phyloP scores from a whole-genome alignment of 164 flowering plant genomes.

The Euptelea pleiosperma region DNA sequence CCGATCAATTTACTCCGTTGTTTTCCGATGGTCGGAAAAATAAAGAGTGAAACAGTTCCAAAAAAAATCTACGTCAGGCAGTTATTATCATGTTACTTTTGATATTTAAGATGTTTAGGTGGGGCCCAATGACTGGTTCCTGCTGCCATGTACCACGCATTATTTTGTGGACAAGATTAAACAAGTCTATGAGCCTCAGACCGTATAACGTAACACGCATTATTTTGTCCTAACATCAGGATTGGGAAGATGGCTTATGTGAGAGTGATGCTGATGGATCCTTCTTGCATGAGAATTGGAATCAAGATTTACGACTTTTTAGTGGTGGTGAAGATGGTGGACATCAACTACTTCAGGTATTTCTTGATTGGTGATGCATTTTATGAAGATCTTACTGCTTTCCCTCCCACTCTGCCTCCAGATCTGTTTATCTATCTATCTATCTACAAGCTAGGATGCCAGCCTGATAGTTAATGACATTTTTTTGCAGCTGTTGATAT shows the following conservation, averaged over 20 bases:
- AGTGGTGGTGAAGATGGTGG: slow-evolving; percentile 83
- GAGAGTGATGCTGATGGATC: slow-evolving; percentile 90
- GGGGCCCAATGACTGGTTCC: too few relatives aligned
- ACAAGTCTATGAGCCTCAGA: too few relatives aligned
- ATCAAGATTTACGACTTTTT: slow-evolving; percentile 66
- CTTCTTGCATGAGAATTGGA: slow-evolving; percentile 82
- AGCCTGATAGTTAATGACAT: too few relatives aligned
- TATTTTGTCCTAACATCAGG: slow-evolving; percentile 37
- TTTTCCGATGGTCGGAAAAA: too few relatives aligned
- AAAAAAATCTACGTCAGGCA: not conserved
- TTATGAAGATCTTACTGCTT: too few relatives aligned
- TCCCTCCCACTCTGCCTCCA: not conserved
- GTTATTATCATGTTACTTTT: not conserved
- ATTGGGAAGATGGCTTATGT: slow-evolving; percentile 92
- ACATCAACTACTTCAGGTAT: slow-evolving; percentile 78
- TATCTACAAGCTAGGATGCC: not conserved
- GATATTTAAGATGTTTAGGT: too few relatives aligned
- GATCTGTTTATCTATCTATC: not conserved
- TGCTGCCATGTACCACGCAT: too few relatives aligned
- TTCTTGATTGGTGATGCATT: not conserved
- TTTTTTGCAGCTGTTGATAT: slow-evolving; percentile 58
- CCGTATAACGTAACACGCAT: too few relatives aligned
- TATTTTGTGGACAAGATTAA: too few relatives aligned
- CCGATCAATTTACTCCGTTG: too few relatives aligned
- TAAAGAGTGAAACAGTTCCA: not conserved